Evolutionary conservation across 208 protist genomes (phyloP).

Genomic region (Leishmania amazonensis): DNA sequence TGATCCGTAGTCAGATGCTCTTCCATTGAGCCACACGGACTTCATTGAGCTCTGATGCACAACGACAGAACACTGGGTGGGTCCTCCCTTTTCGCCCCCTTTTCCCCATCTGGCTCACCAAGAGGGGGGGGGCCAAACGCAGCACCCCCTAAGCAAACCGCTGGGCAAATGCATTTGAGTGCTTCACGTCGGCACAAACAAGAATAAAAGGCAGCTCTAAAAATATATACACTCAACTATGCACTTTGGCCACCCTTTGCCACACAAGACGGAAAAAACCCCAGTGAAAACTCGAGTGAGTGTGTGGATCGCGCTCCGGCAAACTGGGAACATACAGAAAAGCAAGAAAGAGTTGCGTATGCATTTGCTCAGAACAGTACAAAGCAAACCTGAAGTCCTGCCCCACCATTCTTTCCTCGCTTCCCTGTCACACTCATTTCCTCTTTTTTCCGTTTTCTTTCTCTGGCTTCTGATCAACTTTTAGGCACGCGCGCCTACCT

Average conservation of each 20-base stretch:
- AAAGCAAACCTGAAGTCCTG: neutral
- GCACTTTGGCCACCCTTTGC: neutral
- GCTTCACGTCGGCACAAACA: neutral
- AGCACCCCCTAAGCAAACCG: too few relatives aligned
- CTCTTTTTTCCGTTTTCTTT: neutral
- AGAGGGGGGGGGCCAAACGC: neutral
- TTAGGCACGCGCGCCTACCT: neutral
- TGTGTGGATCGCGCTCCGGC: neutral
- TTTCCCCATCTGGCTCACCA: accelerated
- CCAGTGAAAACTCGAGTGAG: neutral
- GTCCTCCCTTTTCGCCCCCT: neutral
- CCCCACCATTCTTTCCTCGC: neutral
- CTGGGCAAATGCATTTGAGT: neutral
- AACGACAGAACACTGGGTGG: accelerated
- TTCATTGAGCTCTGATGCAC: neutral
- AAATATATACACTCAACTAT: neutral
- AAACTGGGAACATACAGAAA: neutral
- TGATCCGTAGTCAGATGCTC: slow-evolving; percentile 92
- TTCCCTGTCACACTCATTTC: neutral
- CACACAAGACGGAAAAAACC: neutral
- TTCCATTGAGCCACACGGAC: slow-evolving; percentile 91
- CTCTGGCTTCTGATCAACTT: neutral
- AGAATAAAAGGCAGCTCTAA: neutral
- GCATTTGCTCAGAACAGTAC: neutral
- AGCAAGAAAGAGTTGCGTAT: neutral